These are phyloP conservation scores for Micractinium conductrix DNA, from an alignment of 139 green algal genomes.

Conservation along the genomic window DNA sequence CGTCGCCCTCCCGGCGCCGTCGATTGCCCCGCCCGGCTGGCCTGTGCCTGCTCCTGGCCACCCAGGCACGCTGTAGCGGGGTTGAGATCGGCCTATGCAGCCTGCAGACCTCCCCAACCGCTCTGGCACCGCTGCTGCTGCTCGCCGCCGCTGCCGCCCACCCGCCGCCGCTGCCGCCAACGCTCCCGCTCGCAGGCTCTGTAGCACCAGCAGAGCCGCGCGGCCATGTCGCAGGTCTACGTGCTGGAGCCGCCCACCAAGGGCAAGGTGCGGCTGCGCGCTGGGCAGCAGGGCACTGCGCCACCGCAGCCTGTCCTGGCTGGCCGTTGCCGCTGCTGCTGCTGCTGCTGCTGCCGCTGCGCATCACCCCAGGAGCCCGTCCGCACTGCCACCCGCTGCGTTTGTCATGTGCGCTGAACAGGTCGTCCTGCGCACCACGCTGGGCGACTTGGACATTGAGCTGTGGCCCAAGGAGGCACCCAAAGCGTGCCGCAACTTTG, in stretches of 20 bases:
- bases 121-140: background rate
- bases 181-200: too few species aligned
- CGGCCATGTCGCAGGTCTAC: slow-evolving; percentile 85
- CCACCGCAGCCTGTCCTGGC: background rate
- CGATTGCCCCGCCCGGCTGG: too few species aligned
- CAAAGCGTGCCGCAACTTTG: slow-evolving; percentile 93
- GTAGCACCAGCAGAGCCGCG: too few species aligned
- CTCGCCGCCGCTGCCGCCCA: background rate
- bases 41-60: background rate
- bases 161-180: background rate
- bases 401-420: slow-evolving; percentile 27
- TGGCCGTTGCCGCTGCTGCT: too few species aligned
- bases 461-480: slow-evolving; percentile 97
- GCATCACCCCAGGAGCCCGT: background rate
- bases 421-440: slow-evolving; percentile 88
- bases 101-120: too few species aligned
- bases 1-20: too few species aligned
- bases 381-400: background rate
- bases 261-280: slow-evolving; percentile 84
- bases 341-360: background rate
- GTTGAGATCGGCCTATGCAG: too few species aligned
- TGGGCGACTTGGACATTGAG: slow-evolving; percentile 96
- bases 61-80: background rate
- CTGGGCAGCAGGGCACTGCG: slow-evolving; percentile 20
- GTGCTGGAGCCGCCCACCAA: slow-evolving; percentile 92